These are phyloP conservation scores for Daldinia sp. DNA, from an alignment of 2,329 filamentous ascomycete genomes.

Conservation along the genomic window DNA sequence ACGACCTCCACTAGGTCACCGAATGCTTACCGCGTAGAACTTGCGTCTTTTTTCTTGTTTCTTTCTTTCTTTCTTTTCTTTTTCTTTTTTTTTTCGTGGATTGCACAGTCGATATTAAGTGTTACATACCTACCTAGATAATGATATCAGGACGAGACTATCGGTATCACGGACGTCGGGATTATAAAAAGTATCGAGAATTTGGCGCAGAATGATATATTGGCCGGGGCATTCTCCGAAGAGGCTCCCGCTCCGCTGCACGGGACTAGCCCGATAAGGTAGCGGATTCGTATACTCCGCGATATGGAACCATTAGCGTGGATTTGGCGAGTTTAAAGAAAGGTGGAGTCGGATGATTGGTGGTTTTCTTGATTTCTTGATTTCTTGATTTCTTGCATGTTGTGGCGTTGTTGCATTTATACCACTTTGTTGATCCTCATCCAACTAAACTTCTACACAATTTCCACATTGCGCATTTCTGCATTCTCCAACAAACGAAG, in stretches of 20 bases:
- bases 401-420: no score
- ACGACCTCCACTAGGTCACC: constrained; percentile 5
- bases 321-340: constrained; percentile 9
- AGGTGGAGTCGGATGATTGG: constrained; percentile 5
- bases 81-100: no score
- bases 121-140: neutral
- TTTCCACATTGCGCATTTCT: neutral
- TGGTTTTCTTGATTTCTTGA: neutral
- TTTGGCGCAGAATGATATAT: neutral
- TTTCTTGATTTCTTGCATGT: neutral
- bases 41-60: neutral
- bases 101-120: neutral
- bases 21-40: neutral
- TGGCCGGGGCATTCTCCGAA: constrained; percentile 19
- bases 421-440: neutral
- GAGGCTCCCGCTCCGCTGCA: constrained; percentile 23
- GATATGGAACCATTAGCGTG: constrained; percentile 27
- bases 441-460: constrained; percentile 5
- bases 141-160: neutral
- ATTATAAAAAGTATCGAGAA: neutral
- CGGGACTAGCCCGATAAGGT: constrained; percentile 31
- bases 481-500: neutral
- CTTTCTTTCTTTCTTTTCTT: no score
- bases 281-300: constrained; percentile 36
- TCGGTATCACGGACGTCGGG: neutral